Base-by-base conservation (phyloP, 2,329 filamentous ascomycete genomes). In the Parastagonospora avenae region DNA sequence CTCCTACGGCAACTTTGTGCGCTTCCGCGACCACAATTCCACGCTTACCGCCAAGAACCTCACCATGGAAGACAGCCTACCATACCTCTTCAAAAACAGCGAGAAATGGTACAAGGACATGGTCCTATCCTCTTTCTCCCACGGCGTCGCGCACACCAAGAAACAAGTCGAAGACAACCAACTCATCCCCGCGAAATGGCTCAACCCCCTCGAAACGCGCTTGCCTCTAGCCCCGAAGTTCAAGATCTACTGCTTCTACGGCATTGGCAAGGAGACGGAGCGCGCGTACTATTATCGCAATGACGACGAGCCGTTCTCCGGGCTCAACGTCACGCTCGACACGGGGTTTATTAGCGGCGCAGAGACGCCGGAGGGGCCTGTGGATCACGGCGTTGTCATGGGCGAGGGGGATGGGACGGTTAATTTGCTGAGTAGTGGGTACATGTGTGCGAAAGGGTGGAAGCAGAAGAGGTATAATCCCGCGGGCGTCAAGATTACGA, bases 221-320 rank as follows among this genome's bases (percentile, higher is more conserved):
- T 80, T 97, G 0, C 94, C 94, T 0, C 80, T 91, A 15, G 93
- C 94, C 1, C 93, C 94, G 0, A 90, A 85, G 66, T 79, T 99
- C 67, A 97, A 96, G 72, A 91, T 99, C 10, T 97, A 92, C 76
- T 97, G 94, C 76, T 97, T 99, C 78, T 97, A 99, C 70, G 94
- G 90, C 15, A 86, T 96, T 4, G 93, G 93, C 2, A 99, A 97
- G 72, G 88, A 90, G 3, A 97, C 93, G 0, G 93, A 99, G 74
- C 85, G 93, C 48, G 87, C 87, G 12, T 99, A 97, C 72, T 99
- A 90, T 72, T 99, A 99, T 75, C 87, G 89, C 29, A 79, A 85
- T 36, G 90, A 93, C 39, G 77, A 79, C 9, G 85, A 90, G 8
- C 76, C 82, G 0, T 64, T 84, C n/a, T 86, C 85, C 6, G 85